These are phyloP conservation scores for Tilletia caries DNA, from an alignment of 1,284 basidiomycete species.

Conservation along the genomic window DNA sequence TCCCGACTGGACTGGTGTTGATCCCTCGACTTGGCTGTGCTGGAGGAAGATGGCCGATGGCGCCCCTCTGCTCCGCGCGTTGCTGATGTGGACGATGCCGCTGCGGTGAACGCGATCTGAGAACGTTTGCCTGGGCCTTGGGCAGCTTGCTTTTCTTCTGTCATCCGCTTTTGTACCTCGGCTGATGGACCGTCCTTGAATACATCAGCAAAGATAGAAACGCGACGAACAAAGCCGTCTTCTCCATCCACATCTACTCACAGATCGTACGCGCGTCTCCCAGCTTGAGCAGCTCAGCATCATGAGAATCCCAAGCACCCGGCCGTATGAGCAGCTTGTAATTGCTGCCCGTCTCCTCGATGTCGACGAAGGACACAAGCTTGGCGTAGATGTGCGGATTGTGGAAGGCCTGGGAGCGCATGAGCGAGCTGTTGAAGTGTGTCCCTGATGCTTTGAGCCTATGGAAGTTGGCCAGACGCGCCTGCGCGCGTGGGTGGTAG, in stretches of 20 bases:
- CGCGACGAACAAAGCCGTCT: too few species aligned
- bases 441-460: slow-evolving; percentile 63
- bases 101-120: slow-evolving; percentile 1
- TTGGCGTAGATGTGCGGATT: slow-evolving; percentile 92
- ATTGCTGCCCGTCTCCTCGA: slow-evolving; percentile 65
- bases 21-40: too few species aligned
- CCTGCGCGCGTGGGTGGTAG: slow-evolving; percentile 5
- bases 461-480: slow-evolving; percentile 71
- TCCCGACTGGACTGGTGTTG: too few species aligned
- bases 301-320: slow-evolving; percentile 1
- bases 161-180: slow-evolving; percentile 3
- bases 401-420: slow-evolving; percentile 81
- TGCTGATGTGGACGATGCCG: neutral
- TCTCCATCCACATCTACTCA: neutral
- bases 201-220: too few species aligned
- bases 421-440: slow-evolving; percentile 90
- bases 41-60: too few species aligned
- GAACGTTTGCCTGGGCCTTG: slow-evolving; percentile 9
- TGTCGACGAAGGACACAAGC: slow-evolving; percentile 83
- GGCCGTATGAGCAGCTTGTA: neutral
- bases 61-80: too few species aligned
- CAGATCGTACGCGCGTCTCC: slow-evolving; percentile 4
- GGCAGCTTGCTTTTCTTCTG: slow-evolving; percentile 5
- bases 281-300: neutral
- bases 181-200: neutral